Base-by-base conservation (phyloP, 169 alveolate genomes). In the Babesia divergens region DNA sequence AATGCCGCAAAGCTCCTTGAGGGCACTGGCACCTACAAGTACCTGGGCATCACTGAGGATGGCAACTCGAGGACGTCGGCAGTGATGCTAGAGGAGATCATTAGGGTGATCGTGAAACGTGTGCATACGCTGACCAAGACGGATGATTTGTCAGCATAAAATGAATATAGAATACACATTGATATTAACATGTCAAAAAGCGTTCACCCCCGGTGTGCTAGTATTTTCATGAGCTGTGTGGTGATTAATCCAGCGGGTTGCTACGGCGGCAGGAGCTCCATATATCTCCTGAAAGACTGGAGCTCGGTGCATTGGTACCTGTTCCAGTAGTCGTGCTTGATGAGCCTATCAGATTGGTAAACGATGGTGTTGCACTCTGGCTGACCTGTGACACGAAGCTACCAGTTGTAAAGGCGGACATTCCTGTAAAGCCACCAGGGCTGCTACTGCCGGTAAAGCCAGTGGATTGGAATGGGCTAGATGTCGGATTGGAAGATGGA, bases 381-480 rank as follows among this genome's bases (percentile, higher is more conserved):
- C 34, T 8, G 22, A n/a, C 22, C 22, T 26, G 6, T 6, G 37
- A 7, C 53, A 40, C 54, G 68, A 58, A 58, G 9, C 29, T 28
- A 37, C 68, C 68, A 20, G 68, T 9, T 2, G 32, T 58, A 40
- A 58, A 58, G 18, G 54, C 68, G 43, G 42, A 37, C 1, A 58
- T 6, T 35, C 68, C 68, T 3, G 68, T 58, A 11, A 47, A 62
- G 11, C 72, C 46, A 11, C 60, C 60, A 5, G 37, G n/a, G n/a
- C n/a, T n/a, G n/a, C n/a, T n/a, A n/a, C n/a, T n/a, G n/a, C n/a
- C n/a, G n/a, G n/a, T n/a, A n/a, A n/a, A n/a, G n/a, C n/a, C n/a
- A n/a, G n/a, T n/a, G n/a, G n/a, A n/a, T n/a, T n/a, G n/a, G n/a
- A n/a, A n/a, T n/a, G n/a, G n/a, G n/a, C n/a, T n/a, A n/a, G n/a